Percentiles rank a stretch among this genome's conserved stretches.
These are phyloP conservation scores for Cynara cardunculus DNA, from an alignment of 129 eudicot species.

Conservation along the genomic window DNA sequence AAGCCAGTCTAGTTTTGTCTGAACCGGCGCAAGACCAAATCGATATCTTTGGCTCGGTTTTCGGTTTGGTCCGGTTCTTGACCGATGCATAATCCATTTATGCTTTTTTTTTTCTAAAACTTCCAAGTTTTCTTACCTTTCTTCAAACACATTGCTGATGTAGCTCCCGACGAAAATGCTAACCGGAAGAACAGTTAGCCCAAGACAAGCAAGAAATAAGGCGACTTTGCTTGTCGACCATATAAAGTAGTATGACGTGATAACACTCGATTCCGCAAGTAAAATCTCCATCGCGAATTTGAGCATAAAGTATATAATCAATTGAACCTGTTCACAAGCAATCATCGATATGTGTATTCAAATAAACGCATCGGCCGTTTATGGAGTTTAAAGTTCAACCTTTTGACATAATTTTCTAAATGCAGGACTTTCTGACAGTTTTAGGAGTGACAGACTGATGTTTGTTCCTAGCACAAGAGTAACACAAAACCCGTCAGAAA, in stretches of 20 bases:
- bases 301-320: conserved; percentile 67
- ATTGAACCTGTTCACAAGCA: conserved; percentile 46
- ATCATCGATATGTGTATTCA: neutral
- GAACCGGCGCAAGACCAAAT: too few species aligned
- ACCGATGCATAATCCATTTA: too few species aligned
- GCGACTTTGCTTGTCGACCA: conserved; percentile 62
- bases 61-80: too few species aligned
- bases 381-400: neutral
- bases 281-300: conserved; percentile 72
- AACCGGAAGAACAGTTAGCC: conserved; percentile 63
- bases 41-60: too few species aligned
- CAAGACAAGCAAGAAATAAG: conserved; percentile 62
- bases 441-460: too few species aligned
- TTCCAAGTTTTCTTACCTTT: conserved; percentile 39
- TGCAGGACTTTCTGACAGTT: neutral
- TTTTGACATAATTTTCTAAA: neutral
- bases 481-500: neutral
- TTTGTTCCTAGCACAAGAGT: neutral
- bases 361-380: neutral
- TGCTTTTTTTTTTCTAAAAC: neutral
- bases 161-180: conserved; percentile 61
- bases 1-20: too few species aligned
- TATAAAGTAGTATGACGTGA: conserved; percentile 55
- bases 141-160: conserved; percentile 61
- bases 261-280: conserved; percentile 67